Evolutionary conservation across 345 rosid species (phyloP).

Genomic region (Lepidium africanum): DNA sequence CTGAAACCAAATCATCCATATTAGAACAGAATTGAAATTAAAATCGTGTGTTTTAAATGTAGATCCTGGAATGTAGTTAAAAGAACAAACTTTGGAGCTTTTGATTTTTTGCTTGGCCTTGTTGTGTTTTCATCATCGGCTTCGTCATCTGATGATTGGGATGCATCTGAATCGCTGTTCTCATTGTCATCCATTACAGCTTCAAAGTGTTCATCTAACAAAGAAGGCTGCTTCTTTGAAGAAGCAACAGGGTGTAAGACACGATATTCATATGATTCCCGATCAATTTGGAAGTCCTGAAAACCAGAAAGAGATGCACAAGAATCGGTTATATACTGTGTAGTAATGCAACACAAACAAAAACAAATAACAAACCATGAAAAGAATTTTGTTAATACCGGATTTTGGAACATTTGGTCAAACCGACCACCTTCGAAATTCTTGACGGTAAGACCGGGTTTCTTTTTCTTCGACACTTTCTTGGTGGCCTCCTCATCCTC

Average conservation of each 20-base stretch:
- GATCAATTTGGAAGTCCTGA: slow-evolving; percentile 81
- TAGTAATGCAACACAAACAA: background rate
- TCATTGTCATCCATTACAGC: slow-evolving; percentile 54
- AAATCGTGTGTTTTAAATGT: background rate
- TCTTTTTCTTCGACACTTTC: slow-evolving; percentile 73
- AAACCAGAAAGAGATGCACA: slow-evolving; percentile 11
- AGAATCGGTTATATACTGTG: background rate
- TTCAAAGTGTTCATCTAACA: slow-evolving; percentile 82
- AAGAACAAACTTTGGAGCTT: slow-evolving; percentile 52
- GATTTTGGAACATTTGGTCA: slow-evolving; percentile 38
- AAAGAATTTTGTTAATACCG: slow-evolving; percentile 37
- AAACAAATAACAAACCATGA: background rate
- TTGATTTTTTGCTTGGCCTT: slow-evolving; percentile 41
- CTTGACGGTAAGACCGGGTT: slow-evolving; percentile 38
- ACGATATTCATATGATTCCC: slow-evolving; percentile 49
- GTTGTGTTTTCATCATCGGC: slow-evolving; percentile 16
- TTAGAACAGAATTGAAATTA: background rate
- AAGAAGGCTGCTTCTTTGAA: slow-evolving; percentile 48
- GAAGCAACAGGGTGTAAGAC: slow-evolving; percentile 69
- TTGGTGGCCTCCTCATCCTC: slow-evolving; percentile 42
- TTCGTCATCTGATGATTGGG: slow-evolving; percentile 43
- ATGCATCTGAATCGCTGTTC: slow-evolving; percentile 57
- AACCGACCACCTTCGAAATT: slow-evolving; percentile 58
- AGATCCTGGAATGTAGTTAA: slow-evolving; percentile 3
- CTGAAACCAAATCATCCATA: slow-evolving; percentile 27